Base-by-base conservation (phyloP, 73 alveolate species). In the Paramecium caudatum region DNA sequence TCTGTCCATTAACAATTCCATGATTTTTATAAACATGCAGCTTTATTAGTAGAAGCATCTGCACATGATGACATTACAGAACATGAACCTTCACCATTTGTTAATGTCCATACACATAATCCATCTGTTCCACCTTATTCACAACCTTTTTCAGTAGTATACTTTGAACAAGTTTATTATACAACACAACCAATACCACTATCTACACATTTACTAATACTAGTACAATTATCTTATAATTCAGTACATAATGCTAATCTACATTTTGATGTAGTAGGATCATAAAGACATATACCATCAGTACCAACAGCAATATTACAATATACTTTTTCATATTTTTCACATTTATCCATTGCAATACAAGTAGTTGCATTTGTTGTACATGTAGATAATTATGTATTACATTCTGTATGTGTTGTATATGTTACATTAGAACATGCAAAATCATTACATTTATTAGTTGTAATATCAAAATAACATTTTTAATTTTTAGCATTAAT, bases 81-180 rank as follows among this genome's bases (percentile, higher is more conserved):
- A 39, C 88, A 74, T 39, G 70, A 23, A 0, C 69, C 68, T 74
- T 27, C 88, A 15, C 88, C 88, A 39, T 37, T 74, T 4, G 17
- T 37, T 41, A 41, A 74, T 36, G 49, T 39, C 88, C 88, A 74
- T 23, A 74, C 65, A 74, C 88, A 74, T 10, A 74, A 30, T 8
- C 88, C 88, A 74, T 74, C 88, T 39, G 70, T 41, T 17, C 88
- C 88, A 10, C 88, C 88, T 45, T 37, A 12, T 23, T 15, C 3
- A 45, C 88, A 74, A 34, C 68, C 47, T 19, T 16, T 37, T 23
- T 25, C 69, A 10, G 88, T 74, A 5, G 8, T 9, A 74, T 74
- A 74, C 43, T 30, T 74, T 9, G 27, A 19, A 43, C 88, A 74
- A 12, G 41, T 74, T 1, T 27, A 17, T 45, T 74, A 41, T 13